Evolutionary conservation across 805 yeast genomes (phyloP), one percentile per base, ranked within the genome.

Genomic region (Blastobotrys americana): DNA sequence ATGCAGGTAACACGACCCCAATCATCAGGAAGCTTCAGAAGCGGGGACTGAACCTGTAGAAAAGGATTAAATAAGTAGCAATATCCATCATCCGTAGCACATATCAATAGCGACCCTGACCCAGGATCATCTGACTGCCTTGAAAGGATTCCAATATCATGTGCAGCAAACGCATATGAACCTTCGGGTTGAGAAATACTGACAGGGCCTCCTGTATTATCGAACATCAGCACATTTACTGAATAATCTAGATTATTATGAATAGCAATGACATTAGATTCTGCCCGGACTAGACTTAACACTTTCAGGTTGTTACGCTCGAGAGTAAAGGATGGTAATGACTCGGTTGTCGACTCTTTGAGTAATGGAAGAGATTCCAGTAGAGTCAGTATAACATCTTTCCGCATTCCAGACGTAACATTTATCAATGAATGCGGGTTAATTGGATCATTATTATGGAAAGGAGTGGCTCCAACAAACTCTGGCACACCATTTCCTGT

Each of bases 321-420:
- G 3, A 16, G 5, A 16, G 5, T 31, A 17, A 17, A 15, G 34
- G 16, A 31, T 31, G 34, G 16, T 15, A 5, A 31, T 3, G 34
- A 15, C 5, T 31, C 17, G 5, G n/a, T 31, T 5, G 34, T 31
- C 17, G 37, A 34, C n/a, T n/a, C 18, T 19, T 10, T 10, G 3
- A 15, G 34, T 34, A 18, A 17, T 15, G 39, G 35, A 5, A 22
- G 16, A 3, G 35, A 16, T n/a, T 17, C 36, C 4, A 42, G 10
- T 15, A 22, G 76, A 0, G 88, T 77, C 48, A 85, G 64, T n/a
- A 82, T 79, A 55, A 82, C 72, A 58, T 86, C 95, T 53, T 82
- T 84, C 34, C 78, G 65, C 18, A 76, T 51, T 4, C 17, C 27
- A 19, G 66, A 21, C 2, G 39, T 21, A 16, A 33, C 16, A 45